Conservation (phyloP, 257 asterid genomes). For the Leonotis leonurus region DNA sequence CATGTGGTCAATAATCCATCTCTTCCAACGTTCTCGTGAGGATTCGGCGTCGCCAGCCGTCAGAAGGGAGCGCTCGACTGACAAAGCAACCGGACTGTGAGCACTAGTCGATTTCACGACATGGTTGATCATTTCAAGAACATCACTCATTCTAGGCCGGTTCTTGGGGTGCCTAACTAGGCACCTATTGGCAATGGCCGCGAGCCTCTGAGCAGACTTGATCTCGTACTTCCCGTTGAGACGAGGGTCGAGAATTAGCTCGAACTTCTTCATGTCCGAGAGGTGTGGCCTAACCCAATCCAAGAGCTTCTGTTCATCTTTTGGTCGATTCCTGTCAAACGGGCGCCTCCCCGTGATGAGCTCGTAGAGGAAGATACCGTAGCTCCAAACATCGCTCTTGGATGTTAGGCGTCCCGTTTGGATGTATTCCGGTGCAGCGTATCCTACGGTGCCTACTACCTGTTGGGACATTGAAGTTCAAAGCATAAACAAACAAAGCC, state of each 20-base stretch:
- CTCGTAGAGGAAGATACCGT: slow-evolving; percentile 85
- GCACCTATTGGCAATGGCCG: slow-evolving; percentile 80
- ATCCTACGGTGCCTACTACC: slow-evolving; percentile 95
- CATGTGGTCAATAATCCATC: slow-evolving; percentile 42
- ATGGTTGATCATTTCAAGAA: slow-evolving; percentile 48
- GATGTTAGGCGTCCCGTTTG: slow-evolving; percentile 85
- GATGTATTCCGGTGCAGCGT: slow-evolving; percentile 92
- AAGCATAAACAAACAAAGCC: background rate
- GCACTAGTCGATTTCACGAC: slow-evolving; percentile 23
- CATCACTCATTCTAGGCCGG: slow-evolving; percentile 76
- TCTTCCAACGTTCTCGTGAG: slow-evolving; percentile 28
- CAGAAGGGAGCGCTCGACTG: slow-evolving; percentile 21
- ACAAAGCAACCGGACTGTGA: slow-evolving; percentile 23
- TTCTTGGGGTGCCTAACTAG: slow-evolving; percentile 56
- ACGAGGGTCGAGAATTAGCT: slow-evolving; percentile 73
- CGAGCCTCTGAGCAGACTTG: slow-evolving; percentile 66
- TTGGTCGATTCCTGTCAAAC: slow-evolving; percentile 67
- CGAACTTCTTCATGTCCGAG: slow-evolving; percentile 59
- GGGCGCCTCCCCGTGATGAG: slow-evolving; percentile 92
- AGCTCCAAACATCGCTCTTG: slow-evolving; percentile 93
- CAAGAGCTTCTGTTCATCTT: slow-evolving; percentile 73
- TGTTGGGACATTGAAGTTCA: slow-evolving; percentile 13
- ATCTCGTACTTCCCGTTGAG: slow-evolving; percentile 49
- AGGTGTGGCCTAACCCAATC: slow-evolving; percentile 85
- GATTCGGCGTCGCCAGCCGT: slow-evolving; percentile 20